Evolutionary conservation across 2,329 filamentous ascomycete genomes (phyloP), one percentile per base, ranked within the genome.

Genomic region (Penicillium sp.): DNA sequence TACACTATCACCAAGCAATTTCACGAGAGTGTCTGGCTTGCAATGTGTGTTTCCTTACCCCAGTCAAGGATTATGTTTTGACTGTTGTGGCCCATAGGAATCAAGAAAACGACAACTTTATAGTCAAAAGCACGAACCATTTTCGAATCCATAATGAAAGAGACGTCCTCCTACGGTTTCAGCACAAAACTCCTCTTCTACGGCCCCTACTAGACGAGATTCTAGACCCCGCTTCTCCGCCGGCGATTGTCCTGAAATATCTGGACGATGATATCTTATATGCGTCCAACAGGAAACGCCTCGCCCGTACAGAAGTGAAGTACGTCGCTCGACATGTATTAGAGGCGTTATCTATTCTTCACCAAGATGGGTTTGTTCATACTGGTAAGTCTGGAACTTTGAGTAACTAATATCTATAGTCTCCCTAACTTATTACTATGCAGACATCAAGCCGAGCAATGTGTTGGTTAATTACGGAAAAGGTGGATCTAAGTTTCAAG

Each of bases 371-470:
- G 10, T 59, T 49, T 44, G 50, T 59, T 2, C 57, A 60, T 24
- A 59, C 53, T 18, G 56, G 53, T 57, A 46, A 18, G 43, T 34
- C 27, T 18, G n/a, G 6, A 31, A 16, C 13, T 18, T 14, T 37
- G 29, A 14, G 9, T 27, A 40, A 23, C 41, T 7, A 34, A 13
- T 29, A 48, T 24, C 35, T 14, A 29, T 22, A 38, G 27, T 31
- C 32, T 34, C 3, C 18, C n/a, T 40, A 10, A 42, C n/a, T 35
- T n/a, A 8, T 18, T 20, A 20, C n/a, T 40, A 11, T 31, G 27
- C 38, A 62, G 61, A 64, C 47, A 43, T 59, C 22, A 62, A 64
- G 39, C 45, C 48, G 2, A 40, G 49, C 45, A 63, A 62, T 27
- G 44, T 62, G 0, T 42, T 62, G 1, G 51, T 61, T 2, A 59